Evolutionary conservation across 495 filamentous ascomycete genomes (phyloP), one percentile per base, ranked within the genome.

Genomic region (Aspergillus taichungensis): DNA sequence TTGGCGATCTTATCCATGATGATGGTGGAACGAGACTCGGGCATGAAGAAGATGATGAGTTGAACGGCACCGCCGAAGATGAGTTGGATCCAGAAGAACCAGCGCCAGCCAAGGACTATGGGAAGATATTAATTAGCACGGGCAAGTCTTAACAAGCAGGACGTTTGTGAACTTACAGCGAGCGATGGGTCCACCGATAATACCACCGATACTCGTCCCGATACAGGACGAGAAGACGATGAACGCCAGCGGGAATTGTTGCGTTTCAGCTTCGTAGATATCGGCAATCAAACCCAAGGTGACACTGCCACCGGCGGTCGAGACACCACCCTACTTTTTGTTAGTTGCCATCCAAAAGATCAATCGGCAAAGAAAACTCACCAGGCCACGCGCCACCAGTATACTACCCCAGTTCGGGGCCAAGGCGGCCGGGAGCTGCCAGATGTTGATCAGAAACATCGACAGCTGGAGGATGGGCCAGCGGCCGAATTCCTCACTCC

Each of bases 1-100:
- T 78, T 80, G 30, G 83, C 83, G 37, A 80, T 77, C 6, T 61
- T 54, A 57, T 85, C 80, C 50, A 87, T 71, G 57, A 85, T 63
- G 45, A 85, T 77, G 6, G 79, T 84, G 0, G 76, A 73, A 11
- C 83, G 72, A 8, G 77, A 84, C 53, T 87, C 83, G 0, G 82
- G 83, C 46, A 85, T 80, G 13, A 79, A 75, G 45, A 87, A 64
- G 42, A 82, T 71, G 48, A 84, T 64, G 6, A 77, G 27, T 51
- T 87, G 79, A 13, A 80, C 75, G 37, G 72, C 63, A 6, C 64
- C 79, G 18, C 86, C 84, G 45, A 88, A 78, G 50, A 87, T 84
- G 46, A 89, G 72, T 55, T 87, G 82, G 51, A 88, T 80, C 84
- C 83, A 88, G 63, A 87, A 83, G 46, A 71, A 77, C 87, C 87